Conservation (phyloP, 305 asterid species). For the Fraxinus sp. region DNA sequence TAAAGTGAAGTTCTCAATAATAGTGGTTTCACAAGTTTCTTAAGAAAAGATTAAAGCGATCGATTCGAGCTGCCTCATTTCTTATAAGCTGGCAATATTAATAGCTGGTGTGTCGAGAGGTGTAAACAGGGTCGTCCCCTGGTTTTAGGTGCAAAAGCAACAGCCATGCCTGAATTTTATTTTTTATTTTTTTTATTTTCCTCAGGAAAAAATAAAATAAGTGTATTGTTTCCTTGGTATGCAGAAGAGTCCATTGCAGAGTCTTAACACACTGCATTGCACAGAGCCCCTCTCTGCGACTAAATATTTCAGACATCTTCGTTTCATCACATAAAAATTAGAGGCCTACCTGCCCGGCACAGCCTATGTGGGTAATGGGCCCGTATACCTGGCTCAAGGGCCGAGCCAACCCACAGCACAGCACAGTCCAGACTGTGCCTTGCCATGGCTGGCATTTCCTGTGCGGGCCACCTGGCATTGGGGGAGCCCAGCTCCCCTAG, state of each 20-base stretch:
- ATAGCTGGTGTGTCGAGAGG: not conserved
- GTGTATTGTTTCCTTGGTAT: not conserved
- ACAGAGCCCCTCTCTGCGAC: not conserved
- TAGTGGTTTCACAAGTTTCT: not conserved
- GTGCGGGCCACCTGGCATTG: not conserved
- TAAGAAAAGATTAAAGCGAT: not conserved
- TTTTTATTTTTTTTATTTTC: not conserved
- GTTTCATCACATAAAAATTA: not conserved
- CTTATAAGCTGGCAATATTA: not conserved
- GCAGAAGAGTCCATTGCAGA: not conserved
- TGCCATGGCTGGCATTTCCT: not conserved
- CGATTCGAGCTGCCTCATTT: not conserved
- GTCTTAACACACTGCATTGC: not conserved
- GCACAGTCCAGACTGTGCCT: not conserved
- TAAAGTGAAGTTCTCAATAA: not conserved
- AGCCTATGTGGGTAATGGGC: not conserved
- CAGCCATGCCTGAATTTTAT: not conserved
- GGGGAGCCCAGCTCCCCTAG: not conserved
- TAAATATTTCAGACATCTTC: not conserved
- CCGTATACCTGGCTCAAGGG: not conserved
- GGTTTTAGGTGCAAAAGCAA: not conserved
- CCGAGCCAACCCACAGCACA: not conserved
- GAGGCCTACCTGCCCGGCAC: not conserved
- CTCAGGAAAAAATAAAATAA: not conserved
- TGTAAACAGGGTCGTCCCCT: not conserved